Evolutionary conservation across 345 rosid species (phyloP), one percentile per base, ranked within the genome.

Genomic region (Eucalyptus globulus): DNA sequence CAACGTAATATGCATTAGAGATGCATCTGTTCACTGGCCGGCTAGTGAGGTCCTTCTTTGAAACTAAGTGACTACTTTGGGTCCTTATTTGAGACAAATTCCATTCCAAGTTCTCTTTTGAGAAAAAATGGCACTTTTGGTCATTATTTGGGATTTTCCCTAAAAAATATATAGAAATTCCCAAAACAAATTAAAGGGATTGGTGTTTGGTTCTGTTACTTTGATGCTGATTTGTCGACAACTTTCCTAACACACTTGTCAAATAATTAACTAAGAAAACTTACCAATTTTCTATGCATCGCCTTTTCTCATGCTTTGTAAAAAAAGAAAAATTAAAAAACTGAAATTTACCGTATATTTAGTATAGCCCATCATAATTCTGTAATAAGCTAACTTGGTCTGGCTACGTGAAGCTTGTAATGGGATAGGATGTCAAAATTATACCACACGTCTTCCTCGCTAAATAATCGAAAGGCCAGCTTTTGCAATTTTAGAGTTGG

Each of bases 71-170:
- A 49, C 14, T 5, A 49, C 2, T 49, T 49, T 49, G 2, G 14
- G 14, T 49, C 14, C 2, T 49, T 49, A 49, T 49, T 49, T 49
- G 50, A 49, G 14, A 49, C 50, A 49, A 1, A 4, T 1, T 49
- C 14, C 14, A 49, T 2, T 49, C 2, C 5, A 0, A 0, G 50
- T 49, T 5, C 14, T 49, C 50, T 49, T 49, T 49, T 49, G 14
- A 49, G 50, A 49, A 49, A 49, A 49, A 49, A 12, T 49, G 5
- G 50, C 50, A 49, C 50, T 49, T 49, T 49, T 5, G 14, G 50
- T 49, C 14, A 49, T 49, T 49, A 49, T 49, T 49, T 49, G 50
- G 50, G 50, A 12, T 49, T 49, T 49, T 49, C 50, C 50, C 14
- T 50, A 15, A 50, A 51, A 51, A 17, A 51, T 51, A 51, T 17